phyloP scores from a whole-genome alignment of 2,329 filamentous ascomycete genomes.

The Diaporthe australafricana region DNA sequence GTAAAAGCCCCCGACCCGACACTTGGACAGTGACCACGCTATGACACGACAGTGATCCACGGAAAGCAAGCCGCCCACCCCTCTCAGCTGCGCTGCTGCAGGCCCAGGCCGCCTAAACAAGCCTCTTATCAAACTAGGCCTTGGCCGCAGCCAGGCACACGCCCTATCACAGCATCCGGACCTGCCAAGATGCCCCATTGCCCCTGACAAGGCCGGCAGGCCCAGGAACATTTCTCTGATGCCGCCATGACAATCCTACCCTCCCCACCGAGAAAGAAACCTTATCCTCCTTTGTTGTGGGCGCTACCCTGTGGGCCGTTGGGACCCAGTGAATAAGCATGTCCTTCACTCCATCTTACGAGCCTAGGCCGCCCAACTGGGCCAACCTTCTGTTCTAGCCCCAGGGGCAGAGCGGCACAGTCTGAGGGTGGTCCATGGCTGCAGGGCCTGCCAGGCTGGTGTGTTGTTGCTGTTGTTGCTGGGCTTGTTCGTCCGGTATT shows the following conservation, averaged over 20 bases:
- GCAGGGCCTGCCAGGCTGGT: not conserved
- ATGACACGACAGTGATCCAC: constrained; percentile 11
- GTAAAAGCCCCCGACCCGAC: too few relatives aligned
- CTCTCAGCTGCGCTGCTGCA: constrained; percentile 24
- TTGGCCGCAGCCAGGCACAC: constrained; percentile 24
- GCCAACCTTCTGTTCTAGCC: constrained; percentile 22
- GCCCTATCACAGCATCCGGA: constrained; percentile 11
- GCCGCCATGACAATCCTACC: constrained; percentile 30
- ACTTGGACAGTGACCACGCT: constrained; percentile 3
- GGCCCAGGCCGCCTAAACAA: constrained; percentile 28
- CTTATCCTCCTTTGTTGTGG: constrained; percentile 25
- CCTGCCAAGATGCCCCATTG: constrained; percentile 28
- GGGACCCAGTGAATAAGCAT: constrained; percentile 32
- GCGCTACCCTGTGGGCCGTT: constrained; percentile 21
- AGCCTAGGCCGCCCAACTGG: constrained; percentile 21
- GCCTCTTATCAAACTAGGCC: constrained; percentile 31
- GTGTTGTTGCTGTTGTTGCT: constrained; percentile 6
- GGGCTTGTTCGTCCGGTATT: constrained; percentile 26
- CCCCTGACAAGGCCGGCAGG: constrained; percentile 19
- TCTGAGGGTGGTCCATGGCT: not conserved
- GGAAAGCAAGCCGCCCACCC: constrained; percentile 14
- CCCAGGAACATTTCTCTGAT: constrained; percentile 22
- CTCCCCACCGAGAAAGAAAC: constrained; percentile 27
- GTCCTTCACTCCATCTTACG: constrained; percentile 17
- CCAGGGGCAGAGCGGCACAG: constrained; percentile 1